Conservation (phyloP, 257 asterid genomes). For the Jacaranda mimosifolia region DNA sequence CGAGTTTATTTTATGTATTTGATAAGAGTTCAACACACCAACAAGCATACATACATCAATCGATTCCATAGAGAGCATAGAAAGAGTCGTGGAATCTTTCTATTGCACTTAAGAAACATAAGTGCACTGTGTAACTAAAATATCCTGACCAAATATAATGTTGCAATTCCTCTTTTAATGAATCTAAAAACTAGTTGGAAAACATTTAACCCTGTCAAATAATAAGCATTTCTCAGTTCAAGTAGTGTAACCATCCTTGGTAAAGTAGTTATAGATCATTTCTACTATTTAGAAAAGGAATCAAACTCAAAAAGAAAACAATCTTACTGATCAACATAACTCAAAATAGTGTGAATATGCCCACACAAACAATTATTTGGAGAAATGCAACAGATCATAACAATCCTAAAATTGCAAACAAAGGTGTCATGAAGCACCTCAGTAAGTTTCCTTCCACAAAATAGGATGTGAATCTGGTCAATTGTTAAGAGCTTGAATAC, state of each 20-base stretch:
- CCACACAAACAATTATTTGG: conserved; percentile 96
- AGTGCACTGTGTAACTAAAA: no score
- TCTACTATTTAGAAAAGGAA: background rate
- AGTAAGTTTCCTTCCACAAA: conserved; percentile 96
- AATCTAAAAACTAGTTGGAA: no score
- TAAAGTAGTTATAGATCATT: no score
- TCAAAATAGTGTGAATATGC: conserved; percentile 92
- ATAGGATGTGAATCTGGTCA: conserved; percentile 97
- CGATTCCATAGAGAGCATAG: no score
- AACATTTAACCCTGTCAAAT: conserved; percentile 86
- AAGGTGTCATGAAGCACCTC: conserved; percentile 98
- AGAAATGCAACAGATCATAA: conserved; percentile 92
- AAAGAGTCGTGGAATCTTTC: no score
- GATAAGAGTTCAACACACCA: no score
- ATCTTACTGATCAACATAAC: conserved; percentile 89
- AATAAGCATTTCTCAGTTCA: conserved; percentile 31
- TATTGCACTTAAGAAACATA: no score
- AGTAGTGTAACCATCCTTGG: background rate
- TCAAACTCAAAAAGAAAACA: background rate
- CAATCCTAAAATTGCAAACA: conserved; percentile 79
- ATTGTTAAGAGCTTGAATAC: conserved; percentile 96
- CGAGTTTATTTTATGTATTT: no score
- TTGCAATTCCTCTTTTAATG: no score
- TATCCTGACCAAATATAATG: no score
- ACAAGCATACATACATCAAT: no score